These are phyloP conservation scores for Nematocida sp. DNA, from an alignment of 371 early-diverging fungal genomes.

Conservation along the genomic window DNA sequence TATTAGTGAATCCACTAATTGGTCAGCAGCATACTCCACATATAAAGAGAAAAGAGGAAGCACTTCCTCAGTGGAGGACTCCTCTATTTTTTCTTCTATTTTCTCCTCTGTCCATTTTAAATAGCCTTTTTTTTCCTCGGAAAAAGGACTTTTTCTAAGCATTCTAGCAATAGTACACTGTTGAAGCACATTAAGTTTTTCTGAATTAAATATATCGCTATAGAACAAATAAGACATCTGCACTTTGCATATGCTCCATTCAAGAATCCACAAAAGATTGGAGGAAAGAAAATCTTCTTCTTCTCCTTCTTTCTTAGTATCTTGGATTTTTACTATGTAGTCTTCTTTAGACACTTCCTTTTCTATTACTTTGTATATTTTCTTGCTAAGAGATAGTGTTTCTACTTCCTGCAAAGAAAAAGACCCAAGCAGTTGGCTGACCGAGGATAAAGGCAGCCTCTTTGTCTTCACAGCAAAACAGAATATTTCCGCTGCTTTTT, in stretches of 20 bases:
- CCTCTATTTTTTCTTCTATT: background rate
- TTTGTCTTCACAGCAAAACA: too few relatives aligned
- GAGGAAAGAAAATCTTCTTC: too few relatives aligned
- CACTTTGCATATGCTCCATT: background rate
- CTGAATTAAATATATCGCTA: background rate
- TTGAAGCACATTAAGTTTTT: too few relatives aligned
- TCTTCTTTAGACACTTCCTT: background rate
- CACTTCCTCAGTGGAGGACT: background rate
- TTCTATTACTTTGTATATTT: background rate
- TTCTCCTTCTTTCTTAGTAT: too few relatives aligned
- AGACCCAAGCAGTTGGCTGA: too few relatives aligned
- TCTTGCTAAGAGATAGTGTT: too few relatives aligned
- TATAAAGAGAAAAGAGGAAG: background rate
- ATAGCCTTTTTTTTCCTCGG: background rate
- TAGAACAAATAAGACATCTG: background rate
- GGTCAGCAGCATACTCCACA: background rate
- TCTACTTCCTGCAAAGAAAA: too few relatives aligned
- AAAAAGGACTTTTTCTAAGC: background rate
- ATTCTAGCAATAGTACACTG: background rate
- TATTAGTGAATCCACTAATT: background rate
- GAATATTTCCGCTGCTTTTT: too few relatives aligned
- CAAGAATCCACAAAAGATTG: background rate
- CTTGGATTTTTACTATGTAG: background rate
- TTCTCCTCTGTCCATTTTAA: background rate
- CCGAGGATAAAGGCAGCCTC: too few relatives aligned